Conservation (phyloP, 2,329 filamentous ascomycete species). For the Colletotrichum gigasporum region DNA sequence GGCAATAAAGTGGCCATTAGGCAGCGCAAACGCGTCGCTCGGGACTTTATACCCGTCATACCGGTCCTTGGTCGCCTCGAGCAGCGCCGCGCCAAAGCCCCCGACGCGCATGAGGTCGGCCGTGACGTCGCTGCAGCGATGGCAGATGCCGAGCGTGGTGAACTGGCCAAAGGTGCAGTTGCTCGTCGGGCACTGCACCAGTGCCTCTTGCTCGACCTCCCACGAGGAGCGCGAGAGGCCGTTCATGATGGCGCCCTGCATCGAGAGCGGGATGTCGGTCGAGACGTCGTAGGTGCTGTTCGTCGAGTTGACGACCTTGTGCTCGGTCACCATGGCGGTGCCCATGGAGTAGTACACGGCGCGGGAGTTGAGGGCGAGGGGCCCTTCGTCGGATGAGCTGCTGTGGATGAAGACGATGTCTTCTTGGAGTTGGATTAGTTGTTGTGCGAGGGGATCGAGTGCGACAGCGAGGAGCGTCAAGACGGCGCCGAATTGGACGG, state of each 20-base stretch:
- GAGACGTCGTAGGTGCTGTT: background rate
- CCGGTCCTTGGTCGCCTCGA: background rate
- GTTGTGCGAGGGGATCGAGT: conserved; percentile 13
- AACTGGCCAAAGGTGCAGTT: conserved; percentile 34
- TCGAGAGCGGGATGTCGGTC: background rate
- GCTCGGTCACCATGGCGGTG: background rate
- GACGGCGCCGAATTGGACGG: background rate
- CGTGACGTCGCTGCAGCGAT: conserved; percentile 32
- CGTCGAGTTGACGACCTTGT: background rate
- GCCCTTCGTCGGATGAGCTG: background rate
- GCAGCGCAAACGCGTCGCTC: background rate
- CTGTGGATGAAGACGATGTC: background rate
- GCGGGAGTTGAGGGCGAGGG: background rate
- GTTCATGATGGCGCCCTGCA: conserved; percentile 25
- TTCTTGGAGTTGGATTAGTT: background rate
- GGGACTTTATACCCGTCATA: background rate
- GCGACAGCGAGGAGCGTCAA: conserved; percentile 9
- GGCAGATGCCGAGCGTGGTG: conserved; percentile 32
- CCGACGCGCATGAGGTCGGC: conserved; percentile 18
- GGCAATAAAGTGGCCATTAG: conserved; percentile 13
- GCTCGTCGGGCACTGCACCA: conserved; percentile 27
- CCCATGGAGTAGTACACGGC: background rate
- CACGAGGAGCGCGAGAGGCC: conserved; percentile 7
- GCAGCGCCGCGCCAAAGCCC: background rate
- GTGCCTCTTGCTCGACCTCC: conserved; percentile 4